phyloP scores from a whole-genome alignment of 1,139 yeast genomes.

The Schwanniomyces etchellsii region DNA sequence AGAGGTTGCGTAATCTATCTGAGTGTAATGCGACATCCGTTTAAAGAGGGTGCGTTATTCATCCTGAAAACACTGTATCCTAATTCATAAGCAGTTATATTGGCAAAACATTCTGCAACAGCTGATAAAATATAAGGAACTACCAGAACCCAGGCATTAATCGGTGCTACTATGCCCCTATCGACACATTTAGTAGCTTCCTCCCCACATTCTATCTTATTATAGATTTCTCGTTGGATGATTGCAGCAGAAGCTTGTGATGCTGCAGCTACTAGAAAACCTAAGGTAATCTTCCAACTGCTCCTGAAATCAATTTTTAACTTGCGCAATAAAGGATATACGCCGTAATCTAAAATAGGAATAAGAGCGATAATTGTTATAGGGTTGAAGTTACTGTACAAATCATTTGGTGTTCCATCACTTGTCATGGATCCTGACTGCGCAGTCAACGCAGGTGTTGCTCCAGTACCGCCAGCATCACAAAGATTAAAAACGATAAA shows the following conservation, averaged over 20 bases:
- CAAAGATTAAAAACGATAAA: constrained; percentile 58
- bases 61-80: no score
- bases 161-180: constrained; percentile 44
- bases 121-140: constrained; percentile 52
- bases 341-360: constrained; percentile 52
- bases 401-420: constrained; percentile 67
- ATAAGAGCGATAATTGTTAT: constrained; percentile 59
- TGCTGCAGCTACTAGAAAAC: constrained; percentile 29
- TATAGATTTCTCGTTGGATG: constrained; percentile 29
- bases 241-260: constrained; percentile 39
- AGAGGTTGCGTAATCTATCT: no score
- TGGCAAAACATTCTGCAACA: constrained; percentile 64
- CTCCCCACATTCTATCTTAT: constrained; percentile 36
- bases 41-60: no score
- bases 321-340: constrained; percentile 58
- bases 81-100: constrained; percentile 61
- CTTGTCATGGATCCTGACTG: constrained; percentile 65
- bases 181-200: constrained; percentile 43
- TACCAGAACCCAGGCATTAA: constrained; percentile 53
- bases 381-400: constrained; percentile 64
- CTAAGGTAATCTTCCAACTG: constrained; percentile 29
- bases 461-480: constrained; percentile 63
- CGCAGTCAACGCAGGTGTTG: constrained; percentile 48
- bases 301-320: constrained; percentile 34
- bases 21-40: no score